phyloP scores from a whole-genome alignment of 2,329 filamentous ascomycete genomes.

The Geosmithia flava region DNA sequence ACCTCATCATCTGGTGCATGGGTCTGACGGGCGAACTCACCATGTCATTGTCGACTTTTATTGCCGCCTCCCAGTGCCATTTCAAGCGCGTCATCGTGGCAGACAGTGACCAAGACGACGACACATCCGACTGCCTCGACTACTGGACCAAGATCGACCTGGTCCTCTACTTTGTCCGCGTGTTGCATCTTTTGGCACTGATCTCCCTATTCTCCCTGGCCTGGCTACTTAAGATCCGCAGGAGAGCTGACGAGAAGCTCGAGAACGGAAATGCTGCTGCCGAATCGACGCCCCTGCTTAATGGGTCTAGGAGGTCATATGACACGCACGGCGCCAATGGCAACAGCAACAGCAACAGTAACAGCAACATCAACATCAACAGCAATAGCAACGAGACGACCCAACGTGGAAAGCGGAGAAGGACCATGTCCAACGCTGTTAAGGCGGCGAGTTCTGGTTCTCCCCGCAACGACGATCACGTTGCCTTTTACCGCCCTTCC shows the following conservation, averaged over 20 bases:
- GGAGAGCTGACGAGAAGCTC: slow-evolving; percentile 19
- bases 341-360: slow-evolving; percentile 5
- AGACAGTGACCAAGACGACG: slow-evolving; percentile 4
- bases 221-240: slow-evolving; percentile 25
- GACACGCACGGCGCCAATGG: slow-evolving; percentile 17
- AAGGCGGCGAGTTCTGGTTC: slow-evolving; percentile 13
- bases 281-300: slow-evolving; percentile 54
- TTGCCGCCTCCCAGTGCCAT: slow-evolving; percentile 57
- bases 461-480: slow-evolving; percentile 42
- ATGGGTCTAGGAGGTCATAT: slow-evolving; percentile 22
- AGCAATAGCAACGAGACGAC: slow-evolving; percentile 6
- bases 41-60: slow-evolving; percentile 56
- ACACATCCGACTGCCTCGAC: slow-evolving; percentile 17
- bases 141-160: slow-evolving; percentile 44
- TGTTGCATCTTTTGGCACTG: slow-evolving; percentile 52
- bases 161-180: slow-evolving; percentile 52
- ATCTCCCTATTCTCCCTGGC: slow-evolving; percentile 33
- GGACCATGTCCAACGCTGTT: slow-evolving; percentile 25
- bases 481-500: slow-evolving; percentile 80
- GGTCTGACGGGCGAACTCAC: slow-evolving; percentile 61
- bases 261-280: slow-evolving; percentile 27
- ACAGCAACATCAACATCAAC: slow-evolving; percentile 5
- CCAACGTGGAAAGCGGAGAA: slow-evolving; percentile 18
- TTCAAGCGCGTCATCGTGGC: slow-evolving; percentile 31
- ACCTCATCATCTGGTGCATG: slow-evolving; percentile 68